These are phyloP conservation scores for Lycium ferocissimum DNA, from an alignment of 257 asterid genomes.

Conservation along the genomic window DNA sequence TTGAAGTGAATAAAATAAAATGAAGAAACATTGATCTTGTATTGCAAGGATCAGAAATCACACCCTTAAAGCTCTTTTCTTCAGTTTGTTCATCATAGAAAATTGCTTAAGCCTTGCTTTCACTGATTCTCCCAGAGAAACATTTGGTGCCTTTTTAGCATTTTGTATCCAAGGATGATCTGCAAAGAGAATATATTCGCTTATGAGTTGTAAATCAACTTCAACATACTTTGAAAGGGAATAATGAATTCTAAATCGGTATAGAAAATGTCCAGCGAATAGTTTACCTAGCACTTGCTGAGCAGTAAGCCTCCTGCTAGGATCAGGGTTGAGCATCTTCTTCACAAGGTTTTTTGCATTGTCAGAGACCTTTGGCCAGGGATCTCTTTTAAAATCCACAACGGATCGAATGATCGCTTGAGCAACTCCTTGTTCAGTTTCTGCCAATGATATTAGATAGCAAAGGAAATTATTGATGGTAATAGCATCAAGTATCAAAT, in stretches of 20 bases:
- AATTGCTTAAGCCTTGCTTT: conserved; percentile 69
- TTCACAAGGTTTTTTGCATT: conserved; percentile 69
- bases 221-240: neutral
- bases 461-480: no score
- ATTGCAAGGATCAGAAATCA: conserved; percentile 5
- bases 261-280: neutral
- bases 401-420: conserved; percentile 69
- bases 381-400: conserved; percentile 69
- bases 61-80: conserved; percentile 67
- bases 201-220: neutral
- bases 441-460: conserved; percentile 44
- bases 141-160: conserved; percentile 64
- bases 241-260: neutral
- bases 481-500: no score
- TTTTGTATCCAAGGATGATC: conserved; percentile 74
- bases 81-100: conserved; percentile 70
- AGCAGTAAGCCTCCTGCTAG: conserved; percentile 61
- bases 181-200: conserved; percentile 36
- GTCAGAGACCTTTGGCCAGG: conserved; percentile 80
- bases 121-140: conserved; percentile 66
- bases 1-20: neutral
- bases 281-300: conserved; percentile 66
- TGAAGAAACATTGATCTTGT: neutral
- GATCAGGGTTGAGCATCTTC: conserved; percentile 74
- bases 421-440: conserved; percentile 84